phyloP scores from a whole-genome alignment of 2,329 filamentous ascomycete species.

The Aspergillus japonicus region DNA sequence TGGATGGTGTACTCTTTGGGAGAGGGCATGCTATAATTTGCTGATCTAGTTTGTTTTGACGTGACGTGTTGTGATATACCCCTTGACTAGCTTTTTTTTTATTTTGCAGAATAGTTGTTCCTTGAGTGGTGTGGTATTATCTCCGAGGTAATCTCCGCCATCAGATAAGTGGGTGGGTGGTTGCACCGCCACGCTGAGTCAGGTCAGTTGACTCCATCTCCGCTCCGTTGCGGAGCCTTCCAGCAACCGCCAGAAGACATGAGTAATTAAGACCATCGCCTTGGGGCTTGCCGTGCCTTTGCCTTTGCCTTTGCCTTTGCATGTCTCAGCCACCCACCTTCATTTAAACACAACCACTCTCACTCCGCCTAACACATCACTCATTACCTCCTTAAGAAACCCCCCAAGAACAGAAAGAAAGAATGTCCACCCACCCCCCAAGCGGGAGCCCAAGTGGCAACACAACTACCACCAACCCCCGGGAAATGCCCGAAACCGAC shows the following conservation, averaged over 20 bases:
- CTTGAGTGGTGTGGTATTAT: not conserved
- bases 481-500: conserved; percentile 60
- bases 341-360: too few relatives aligned
- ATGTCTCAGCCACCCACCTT: too few relatives aligned
- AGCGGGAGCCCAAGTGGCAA: conserved; percentile 15
- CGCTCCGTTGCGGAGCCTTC: conserved; percentile 13
- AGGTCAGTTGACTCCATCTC: not conserved
- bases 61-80: not conserved
- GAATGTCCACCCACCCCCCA: too few relatives aligned
- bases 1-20: not conserved
- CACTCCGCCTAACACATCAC: too few relatives aligned
- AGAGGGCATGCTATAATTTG: not conserved
- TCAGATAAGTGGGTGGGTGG: conserved; percentile 12
- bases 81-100: not conserved
- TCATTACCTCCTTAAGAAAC: too few relatives aligned
- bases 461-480: not conserved
- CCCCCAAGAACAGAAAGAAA: too few relatives aligned
- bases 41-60: not conserved
- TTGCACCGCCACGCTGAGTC: conserved; percentile 15
- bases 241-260: conserved; percentile 12
- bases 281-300: too few relatives aligned
- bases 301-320: too few relatives aligned
- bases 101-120: too few relatives aligned
- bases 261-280: too few relatives aligned
- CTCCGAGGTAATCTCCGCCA: conserved; percentile 8